Percentiles rank a stretch among this genome's conserved stretches.
Evolutionary conservation across 78 protist genomes (phyloP).

Genomic region (Fonticula alba): DNA sequence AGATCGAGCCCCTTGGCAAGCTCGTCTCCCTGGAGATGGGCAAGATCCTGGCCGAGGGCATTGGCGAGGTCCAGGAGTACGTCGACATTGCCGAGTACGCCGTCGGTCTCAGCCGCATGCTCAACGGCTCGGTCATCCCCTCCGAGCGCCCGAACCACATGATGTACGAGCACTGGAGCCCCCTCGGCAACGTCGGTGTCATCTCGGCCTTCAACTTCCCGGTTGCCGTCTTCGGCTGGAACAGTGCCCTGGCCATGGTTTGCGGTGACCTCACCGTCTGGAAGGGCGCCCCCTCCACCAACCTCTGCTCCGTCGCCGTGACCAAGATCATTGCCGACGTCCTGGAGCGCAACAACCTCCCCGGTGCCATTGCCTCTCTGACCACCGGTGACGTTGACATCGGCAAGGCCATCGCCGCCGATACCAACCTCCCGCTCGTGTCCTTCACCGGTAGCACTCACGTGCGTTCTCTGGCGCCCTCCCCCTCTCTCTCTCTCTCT

Average conservation of each 20-base stretch:
- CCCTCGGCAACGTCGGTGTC: conserved; percentile 68
- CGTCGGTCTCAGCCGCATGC: conserved; percentile 47
- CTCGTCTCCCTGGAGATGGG: conserved; percentile 76
- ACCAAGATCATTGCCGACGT: conserved; percentile 50
- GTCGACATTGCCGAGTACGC: conserved; percentile 78
- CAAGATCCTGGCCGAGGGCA: conserved; percentile 66
- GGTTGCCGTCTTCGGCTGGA: conserved; percentile 77
- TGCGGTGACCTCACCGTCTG: conserved; percentile 41
- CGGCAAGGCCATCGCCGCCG: conserved; percentile 47
- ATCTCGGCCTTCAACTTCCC: conserved; percentile 87
- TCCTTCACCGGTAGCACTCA: conserved; percentile 74
- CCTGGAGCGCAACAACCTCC: conserved; percentile 34
- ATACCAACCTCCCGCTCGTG: conserved; percentile 40
- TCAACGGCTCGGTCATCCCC: conserved; percentile 60
- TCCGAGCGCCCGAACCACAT: conserved; percentile 57
- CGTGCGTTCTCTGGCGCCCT: too few relatives aligned
- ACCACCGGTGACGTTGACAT: conserved; percentile 33
- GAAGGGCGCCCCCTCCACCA: conserved; percentile 67
- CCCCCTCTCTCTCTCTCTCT: too few relatives aligned
- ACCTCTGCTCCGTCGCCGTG: conserved; percentile 43
- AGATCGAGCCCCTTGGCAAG: conserved; percentile 36
- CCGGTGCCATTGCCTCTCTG: conserved; percentile 32
- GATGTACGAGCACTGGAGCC: conserved; percentile 69
- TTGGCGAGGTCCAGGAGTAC: conserved; percentile 77
- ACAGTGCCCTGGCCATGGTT: conserved; percentile 36